These are phyloP conservation scores for Hibiscus syriacus DNA, from an alignment of 345 rosid species.

Conservation along the genomic window DNA sequence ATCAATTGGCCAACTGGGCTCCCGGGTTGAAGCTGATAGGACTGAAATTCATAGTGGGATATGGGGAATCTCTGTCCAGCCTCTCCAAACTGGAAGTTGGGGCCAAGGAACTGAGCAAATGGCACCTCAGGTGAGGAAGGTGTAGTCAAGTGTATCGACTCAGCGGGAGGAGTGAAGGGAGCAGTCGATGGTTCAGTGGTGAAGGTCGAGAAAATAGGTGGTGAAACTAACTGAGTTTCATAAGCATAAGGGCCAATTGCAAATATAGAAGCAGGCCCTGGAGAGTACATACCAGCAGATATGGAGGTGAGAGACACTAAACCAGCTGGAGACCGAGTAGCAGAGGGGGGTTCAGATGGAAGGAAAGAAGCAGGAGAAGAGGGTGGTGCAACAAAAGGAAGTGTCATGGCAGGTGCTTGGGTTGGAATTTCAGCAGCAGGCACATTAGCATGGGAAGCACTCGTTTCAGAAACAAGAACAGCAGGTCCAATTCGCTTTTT, in stretches of 20 bases:
- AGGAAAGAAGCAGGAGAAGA: constrained; percentile 96
- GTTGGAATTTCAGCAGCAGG: constrained; percentile 31
- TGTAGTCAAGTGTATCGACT: constrained; percentile 71
- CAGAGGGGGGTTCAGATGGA: constrained; percentile 89
- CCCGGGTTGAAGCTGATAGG: constrained; percentile 85
- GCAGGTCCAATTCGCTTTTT: constrained; percentile 69
- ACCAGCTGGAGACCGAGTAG: constrained; percentile 72
- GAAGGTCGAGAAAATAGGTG: constrained; percentile 85
- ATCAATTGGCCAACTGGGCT: constrained; percentile 87
- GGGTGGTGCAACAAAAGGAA: constrained; percentile 89
- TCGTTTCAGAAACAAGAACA: constrained; percentile 50
- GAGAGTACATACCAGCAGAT: constrained; percentile 63
- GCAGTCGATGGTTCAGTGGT: constrained; percentile 99
- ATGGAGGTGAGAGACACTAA: constrained; percentile 45
- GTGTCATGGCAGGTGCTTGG: constrained; percentile 29
- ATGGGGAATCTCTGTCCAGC: constrained; percentile 38
- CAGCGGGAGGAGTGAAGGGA: constrained; percentile 87
- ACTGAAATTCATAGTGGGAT: constrained; percentile 60
- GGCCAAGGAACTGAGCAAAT: constrained; percentile 71
- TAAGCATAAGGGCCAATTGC: constrained; percentile 94
- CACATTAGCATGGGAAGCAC: constrained; percentile 19
- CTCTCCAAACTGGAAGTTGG: constrained; percentile 32
- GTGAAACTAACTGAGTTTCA: constrained; percentile 88
- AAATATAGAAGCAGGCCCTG: constrained; percentile 72
- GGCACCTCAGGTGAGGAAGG: constrained; percentile 99